These are phyloP conservation scores for Hygrophila difformis DNA, from an alignment of 257 asterid species.

Conservation along the genomic window DNA sequence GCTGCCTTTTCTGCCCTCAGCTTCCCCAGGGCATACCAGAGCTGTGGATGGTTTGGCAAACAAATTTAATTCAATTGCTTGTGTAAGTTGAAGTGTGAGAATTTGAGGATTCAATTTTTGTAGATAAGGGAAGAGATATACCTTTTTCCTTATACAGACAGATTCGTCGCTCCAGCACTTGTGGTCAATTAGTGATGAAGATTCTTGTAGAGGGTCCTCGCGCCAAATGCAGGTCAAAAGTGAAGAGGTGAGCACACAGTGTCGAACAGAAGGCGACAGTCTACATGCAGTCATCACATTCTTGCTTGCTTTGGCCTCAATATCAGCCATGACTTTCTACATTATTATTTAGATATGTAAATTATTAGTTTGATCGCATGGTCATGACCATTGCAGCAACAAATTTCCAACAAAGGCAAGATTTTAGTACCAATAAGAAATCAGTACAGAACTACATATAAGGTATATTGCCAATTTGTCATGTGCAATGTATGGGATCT, in stretches of 20 bases:
- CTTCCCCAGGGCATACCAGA: slow-evolving; percentile 96
- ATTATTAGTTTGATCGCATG: too few relatives aligned
- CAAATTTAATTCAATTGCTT: too few relatives aligned
- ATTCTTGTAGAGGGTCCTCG: slow-evolving; percentile 23
- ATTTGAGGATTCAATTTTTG: too few relatives aligned
- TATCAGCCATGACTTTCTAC: slow-evolving; percentile 71
- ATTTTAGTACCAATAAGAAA: too few relatives aligned
- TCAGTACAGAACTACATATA: too few relatives aligned
- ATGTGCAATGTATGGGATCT: too few relatives aligned
- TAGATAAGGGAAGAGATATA: too few relatives aligned
- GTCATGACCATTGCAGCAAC: too few relatives aligned
- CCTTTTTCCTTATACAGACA: slow-evolving; percentile 63
- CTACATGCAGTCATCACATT: slow-evolving; percentile 71
- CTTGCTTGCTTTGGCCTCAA: slow-evolving; percentile 60
- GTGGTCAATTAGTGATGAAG: slow-evolving; percentile 46
- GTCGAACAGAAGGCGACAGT: slow-evolving; percentile 44
- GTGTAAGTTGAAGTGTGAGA: neutral
- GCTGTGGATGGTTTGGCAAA: slow-evolving; percentile 26
- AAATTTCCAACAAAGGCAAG: too few relatives aligned
- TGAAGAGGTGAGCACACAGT: slow-evolving; percentile 79
- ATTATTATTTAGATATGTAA: neutral
- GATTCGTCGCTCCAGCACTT: slow-evolving; percentile 81
- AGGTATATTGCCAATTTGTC: too few relatives aligned
- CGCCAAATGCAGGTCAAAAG: slow-evolving; percentile 80
- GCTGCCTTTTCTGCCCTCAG: slow-evolving; percentile 78